A percentile compares a stretch with the other conserved stretches of the same genome.
phyloP scores from a whole-genome alignment of 1,284 basidiomycete species.

The Coniferiporia weirii region DNA sequence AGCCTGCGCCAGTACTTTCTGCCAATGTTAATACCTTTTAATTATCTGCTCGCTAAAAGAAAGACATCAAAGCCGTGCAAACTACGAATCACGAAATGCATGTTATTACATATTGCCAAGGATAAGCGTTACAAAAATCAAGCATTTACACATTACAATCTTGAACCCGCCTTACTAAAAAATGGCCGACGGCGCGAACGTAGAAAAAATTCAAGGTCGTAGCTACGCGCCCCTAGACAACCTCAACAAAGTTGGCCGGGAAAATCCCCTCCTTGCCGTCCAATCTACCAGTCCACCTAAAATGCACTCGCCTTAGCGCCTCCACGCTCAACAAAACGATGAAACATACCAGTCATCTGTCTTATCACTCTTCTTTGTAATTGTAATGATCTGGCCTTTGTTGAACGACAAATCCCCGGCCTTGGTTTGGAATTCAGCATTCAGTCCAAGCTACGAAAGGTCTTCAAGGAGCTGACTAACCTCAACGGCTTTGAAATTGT shows the following conservation, averaged over 20 bases:
- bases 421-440: slow-evolving; percentile 31
- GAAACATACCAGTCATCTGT: slow-evolving; percentile 69
- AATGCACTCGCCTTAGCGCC: background rate
- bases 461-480: slow-evolving; percentile 30
- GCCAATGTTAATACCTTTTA: background rate
- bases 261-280: slow-evolving; percentile 44
- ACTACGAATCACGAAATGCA: background rate
- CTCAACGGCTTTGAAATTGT: slow-evolving; percentile 71
- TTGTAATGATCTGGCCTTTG: slow-evolving; percentile 78
- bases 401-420: slow-evolving; percentile 77
- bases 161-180: too few relatives aligned
- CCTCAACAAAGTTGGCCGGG: slow-evolving; percentile 51
- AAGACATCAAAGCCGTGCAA: too few relatives aligned
- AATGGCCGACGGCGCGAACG: too few relatives aligned
- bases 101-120: background rate
- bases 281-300: slow-evolving; percentile 66
- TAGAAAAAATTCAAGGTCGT: too few relatives aligned
- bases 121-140: too few relatives aligned
- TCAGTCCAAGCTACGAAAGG: background rate
- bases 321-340: background rate
- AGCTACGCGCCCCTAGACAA: slow-evolving; percentile 27
- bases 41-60: background rate
- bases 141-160: too few relatives aligned
- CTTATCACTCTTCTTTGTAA: slow-evolving; percentile 71
- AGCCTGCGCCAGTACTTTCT: too few relatives aligned